Percentiles rank a stretch among this genome's conserved stretches.
Evolutionary conservation across 1,139 yeast species (phyloP).

Genomic region (Kodamaea ohmeri): DNA sequence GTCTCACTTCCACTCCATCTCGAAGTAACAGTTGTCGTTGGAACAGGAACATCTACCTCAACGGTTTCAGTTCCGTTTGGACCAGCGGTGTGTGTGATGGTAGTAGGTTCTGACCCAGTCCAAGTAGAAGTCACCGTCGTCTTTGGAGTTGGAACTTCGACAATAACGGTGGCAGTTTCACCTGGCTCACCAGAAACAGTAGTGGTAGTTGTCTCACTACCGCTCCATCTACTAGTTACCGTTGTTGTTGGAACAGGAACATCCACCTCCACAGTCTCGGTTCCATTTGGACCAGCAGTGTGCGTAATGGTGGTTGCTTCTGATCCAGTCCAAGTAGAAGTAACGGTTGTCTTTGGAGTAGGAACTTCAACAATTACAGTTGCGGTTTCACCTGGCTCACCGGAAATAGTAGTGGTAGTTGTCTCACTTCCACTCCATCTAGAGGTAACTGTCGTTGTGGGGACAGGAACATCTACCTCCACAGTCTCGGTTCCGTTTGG

Average conservation of each 20-base stretch:
- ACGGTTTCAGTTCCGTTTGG: slow-evolving; percentile 5
- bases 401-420: background rate
- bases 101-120: background rate
- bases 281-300: background rate
- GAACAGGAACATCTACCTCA: slow-evolving; percentile 17
- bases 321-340: background rate
- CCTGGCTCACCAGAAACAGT: background rate
- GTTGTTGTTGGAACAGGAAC: background rate
- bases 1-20: slow-evolving; percentile 12
- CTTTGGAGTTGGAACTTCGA: background rate
- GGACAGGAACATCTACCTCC: background rate
- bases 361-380: background rate
- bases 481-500: background rate
- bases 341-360: background rate
- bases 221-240: background rate
- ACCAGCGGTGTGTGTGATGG: background rate
- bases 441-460: background rate
- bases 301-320: background rate
- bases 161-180: background rate
- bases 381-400: background rate
- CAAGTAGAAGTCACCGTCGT: background rate
- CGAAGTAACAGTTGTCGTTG: slow-evolving; percentile 11
- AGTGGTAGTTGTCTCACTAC: background rate
- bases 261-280: background rate
- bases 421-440: background rate